Percentiles rank a stretch among this genome's conserved stretches.
phyloP scores from a whole-genome alignment of 106 monocot genomes.

The Xerophyta viscosa region DNA sequence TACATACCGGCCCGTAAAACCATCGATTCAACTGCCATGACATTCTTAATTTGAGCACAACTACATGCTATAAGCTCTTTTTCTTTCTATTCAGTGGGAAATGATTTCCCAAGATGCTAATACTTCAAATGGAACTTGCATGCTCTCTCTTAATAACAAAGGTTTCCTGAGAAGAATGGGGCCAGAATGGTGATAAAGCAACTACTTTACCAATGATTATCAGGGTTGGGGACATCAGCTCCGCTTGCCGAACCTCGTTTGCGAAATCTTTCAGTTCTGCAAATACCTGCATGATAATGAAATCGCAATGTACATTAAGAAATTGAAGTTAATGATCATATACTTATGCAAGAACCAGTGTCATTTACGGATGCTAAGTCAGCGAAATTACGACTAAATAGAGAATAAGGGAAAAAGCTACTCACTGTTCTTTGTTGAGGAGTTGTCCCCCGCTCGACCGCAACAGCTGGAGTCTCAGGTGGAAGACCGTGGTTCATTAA shows the following conservation, averaged over 20 bases:
- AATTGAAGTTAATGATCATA: no score
- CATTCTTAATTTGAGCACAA: no score
- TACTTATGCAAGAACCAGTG: no score
- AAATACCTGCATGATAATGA: slow-evolving; percentile 50
- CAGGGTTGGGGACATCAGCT: slow-evolving; percentile 73
- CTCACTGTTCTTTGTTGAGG: slow-evolving; percentile 77
- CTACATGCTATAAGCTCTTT: no score
- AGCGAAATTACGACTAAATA: no score
- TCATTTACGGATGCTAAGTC: no score
- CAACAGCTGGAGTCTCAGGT: slow-evolving; percentile 70
- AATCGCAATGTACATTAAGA: neutral
- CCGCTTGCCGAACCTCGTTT: slow-evolving; percentile 55
- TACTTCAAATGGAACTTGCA: slow-evolving; percentile 8
- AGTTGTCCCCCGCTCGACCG: slow-evolving; percentile 95
- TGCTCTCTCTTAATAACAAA: neutral
- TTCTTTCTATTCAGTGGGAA: neutral
- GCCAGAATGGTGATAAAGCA: slow-evolving; percentile 72
- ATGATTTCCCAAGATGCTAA: neutral
- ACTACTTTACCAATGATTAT: slow-evolving; percentile 88
- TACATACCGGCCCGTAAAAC: no score
- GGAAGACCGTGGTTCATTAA: slow-evolving; percentile 68
- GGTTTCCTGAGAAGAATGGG: slow-evolving; percentile 19
- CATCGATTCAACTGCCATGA: no score
- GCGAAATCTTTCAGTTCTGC: slow-evolving; percentile 53
- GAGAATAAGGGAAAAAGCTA: slow-evolving; percentile 1